A percentile compares a stretch with the other conserved stretches of the same genome.
These are phyloP conservation scores for Solanum gandarillasii DNA, from an alignment of 257 asterid species.

Conservation along the genomic window DNA sequence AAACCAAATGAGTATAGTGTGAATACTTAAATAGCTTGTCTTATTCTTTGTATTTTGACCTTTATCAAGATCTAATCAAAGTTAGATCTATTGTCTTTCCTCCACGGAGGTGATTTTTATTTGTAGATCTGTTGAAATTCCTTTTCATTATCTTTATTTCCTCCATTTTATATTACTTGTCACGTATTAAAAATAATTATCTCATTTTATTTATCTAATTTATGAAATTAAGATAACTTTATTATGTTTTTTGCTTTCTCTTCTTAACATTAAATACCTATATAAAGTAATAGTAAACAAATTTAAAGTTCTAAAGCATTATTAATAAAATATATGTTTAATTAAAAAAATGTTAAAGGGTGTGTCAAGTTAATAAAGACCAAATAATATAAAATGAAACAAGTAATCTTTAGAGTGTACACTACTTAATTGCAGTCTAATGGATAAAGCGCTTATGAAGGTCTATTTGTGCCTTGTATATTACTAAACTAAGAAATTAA, in stretches of 20 bases:
- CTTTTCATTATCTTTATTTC: not conserved
- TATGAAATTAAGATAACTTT: too few relatives aligned
- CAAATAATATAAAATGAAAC: not conserved
- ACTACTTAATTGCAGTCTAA: not conserved
- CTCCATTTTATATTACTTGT: too few relatives aligned
- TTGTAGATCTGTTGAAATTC: not conserved
- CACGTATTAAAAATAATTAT: too few relatives aligned
- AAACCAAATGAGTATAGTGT: not conserved
- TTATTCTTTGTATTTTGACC: not conserved
- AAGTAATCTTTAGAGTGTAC: not conserved
- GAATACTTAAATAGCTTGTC: not conserved
- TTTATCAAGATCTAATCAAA: not conserved
- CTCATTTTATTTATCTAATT: too few relatives aligned
- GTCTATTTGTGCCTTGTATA: not conserved
- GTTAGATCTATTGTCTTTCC: not conserved
- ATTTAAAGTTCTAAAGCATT: too few relatives aligned
- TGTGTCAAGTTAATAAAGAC: not conserved
- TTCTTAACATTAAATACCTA: too few relatives aligned
- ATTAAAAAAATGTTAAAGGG: too few relatives aligned
- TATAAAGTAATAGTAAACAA: not conserved
- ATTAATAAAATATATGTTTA: too few relatives aligned
- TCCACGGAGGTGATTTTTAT: not conserved
- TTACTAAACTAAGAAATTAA: not conserved
- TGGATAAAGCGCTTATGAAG: not conserved
- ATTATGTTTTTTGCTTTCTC: not conserved